Conservation (phyloP, 176 grass and related monocot species). For the Ensete glaucum region DNA sequence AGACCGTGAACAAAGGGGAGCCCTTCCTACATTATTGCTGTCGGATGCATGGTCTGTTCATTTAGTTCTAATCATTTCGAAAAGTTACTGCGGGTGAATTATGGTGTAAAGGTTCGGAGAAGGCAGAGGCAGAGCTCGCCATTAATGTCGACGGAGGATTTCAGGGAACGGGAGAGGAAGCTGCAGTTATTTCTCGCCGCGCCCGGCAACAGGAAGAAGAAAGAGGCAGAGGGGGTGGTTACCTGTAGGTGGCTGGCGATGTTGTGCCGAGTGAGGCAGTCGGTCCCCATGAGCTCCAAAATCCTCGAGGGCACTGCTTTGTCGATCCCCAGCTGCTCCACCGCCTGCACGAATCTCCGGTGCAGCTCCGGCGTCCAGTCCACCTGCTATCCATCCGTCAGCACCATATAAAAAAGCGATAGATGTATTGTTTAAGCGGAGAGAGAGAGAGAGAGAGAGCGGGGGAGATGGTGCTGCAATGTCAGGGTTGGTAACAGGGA, state of each 20-base stretch:
- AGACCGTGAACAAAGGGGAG: too few relatives aligned
- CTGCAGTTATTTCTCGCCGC: too few relatives aligned
- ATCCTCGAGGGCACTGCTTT: constrained; percentile 92
- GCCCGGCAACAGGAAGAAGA: background rate
- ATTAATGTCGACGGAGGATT: too few relatives aligned
- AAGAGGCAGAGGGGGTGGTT: background rate
- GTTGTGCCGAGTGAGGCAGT: constrained; percentile 85
- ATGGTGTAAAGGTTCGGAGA: too few relatives aligned
- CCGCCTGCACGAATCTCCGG: constrained; percentile 85
- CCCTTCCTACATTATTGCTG: too few relatives aligned
- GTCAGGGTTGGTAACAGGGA: background rate
- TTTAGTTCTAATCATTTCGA: too few relatives aligned
- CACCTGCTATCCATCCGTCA: constrained; percentile 33
- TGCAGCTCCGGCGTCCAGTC: constrained; percentile 99
- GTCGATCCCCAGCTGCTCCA: constrained; percentile 94
- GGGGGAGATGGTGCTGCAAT: background rate
- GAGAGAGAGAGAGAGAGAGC: background rate
- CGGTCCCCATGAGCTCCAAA: constrained; percentile 81
- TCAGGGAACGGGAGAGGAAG: too few relatives aligned
- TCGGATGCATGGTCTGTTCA: too few relatives aligned
- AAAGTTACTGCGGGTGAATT: too few relatives aligned
- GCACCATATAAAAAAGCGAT: background rate
- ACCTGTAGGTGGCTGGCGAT: constrained; percentile 96
- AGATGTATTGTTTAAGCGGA: too few relatives aligned
- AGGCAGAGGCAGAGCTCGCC: too few relatives aligned